Percentiles rank a stretch among this genome's conserved stretches.
These are phyloP conservation scores for Euphorbia schlechtendalii DNA, from an alignment of 441 rosid genomes.

Conservation along the genomic window DNA sequence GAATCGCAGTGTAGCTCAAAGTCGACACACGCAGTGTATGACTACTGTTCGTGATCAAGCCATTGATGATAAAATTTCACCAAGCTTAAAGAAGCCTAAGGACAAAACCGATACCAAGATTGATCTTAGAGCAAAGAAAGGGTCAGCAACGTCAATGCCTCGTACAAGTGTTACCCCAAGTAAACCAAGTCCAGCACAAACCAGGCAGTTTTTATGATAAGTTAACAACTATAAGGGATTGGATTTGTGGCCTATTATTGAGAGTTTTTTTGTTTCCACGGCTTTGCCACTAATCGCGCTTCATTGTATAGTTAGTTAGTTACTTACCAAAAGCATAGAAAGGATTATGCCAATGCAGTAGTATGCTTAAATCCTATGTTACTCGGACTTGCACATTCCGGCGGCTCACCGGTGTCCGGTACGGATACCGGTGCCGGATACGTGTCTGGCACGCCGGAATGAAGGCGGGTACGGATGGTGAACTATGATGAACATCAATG, in stretches of 20 bases:
- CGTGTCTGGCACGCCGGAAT: too few relatives aligned
- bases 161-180: slow-evolving; percentile 21
- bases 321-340: background rate
- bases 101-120: slow-evolving; percentile 16
- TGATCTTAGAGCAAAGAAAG: slow-evolving; percentile 24
- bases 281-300: background rate
- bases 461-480: too few relatives aligned
- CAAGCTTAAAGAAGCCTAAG: slow-evolving; percentile 21
- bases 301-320: background rate
- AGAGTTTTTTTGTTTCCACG: slow-evolving; percentile 7
- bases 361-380: background rate
- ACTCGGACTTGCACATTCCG: too few relatives aligned
- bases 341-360: background rate
- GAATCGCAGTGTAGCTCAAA: slow-evolving; percentile 26
- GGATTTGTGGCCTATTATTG: too few relatives aligned
- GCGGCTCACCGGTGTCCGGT: too few relatives aligned
- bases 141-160: slow-evolving; percentile 15
- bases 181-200: slow-evolving; percentile 21
- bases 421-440: too few relatives aligned
- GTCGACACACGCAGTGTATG: slow-evolving; percentile 28
- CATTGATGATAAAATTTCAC: slow-evolving; percentile 11
- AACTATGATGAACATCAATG: too few relatives aligned
- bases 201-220: slow-evolving; percentile 3
- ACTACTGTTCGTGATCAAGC: slow-evolving; percentile 17
- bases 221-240: too few relatives aligned